Percentiles rank a stretch among this genome's conserved stretches.
Evolutionary conservation across 2,329 filamentous ascomycete genomes (phyloP).

Genomic region (Xylariaceae sp.): DNA sequence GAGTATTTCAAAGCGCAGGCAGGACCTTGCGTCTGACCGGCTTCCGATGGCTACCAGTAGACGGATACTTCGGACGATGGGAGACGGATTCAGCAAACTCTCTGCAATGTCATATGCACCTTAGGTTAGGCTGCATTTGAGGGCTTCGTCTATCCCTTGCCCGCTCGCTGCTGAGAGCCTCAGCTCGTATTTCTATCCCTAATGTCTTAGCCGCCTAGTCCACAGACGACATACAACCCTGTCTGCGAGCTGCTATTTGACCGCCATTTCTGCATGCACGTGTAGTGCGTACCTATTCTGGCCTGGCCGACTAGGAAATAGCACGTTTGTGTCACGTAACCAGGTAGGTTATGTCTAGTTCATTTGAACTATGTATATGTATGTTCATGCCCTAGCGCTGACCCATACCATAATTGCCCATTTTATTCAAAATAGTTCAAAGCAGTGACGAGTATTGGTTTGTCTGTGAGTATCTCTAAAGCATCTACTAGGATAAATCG

Average conservation of each 20-base stretch:
- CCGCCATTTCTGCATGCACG: conserved; percentile 22
- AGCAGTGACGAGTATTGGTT: too few species aligned
- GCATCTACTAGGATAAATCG: conserved; percentile 3
- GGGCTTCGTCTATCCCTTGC: conserved; percentile 7
- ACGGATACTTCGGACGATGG: conserved; percentile 7
- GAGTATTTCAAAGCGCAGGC: background rate
- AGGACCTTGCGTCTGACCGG: background rate
- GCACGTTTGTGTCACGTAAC: too few species aligned
- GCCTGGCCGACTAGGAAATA: too few species aligned
- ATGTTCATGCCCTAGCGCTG: too few species aligned
- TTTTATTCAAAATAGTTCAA: too few species aligned
- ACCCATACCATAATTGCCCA: too few species aligned
- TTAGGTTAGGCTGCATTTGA: conserved; percentile 11
- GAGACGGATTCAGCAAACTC: conserved; percentile 10
- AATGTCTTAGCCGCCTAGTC: conserved; percentile 16
- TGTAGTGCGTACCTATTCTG: conserved; percentile 9
- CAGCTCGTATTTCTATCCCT: conserved; percentile 26
- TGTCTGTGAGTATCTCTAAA: background rate
- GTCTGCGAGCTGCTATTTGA: conserved; percentile 20
- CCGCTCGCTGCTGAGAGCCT: conserved; percentile 17
- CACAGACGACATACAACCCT: conserved; percentile 17
- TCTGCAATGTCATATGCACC: conserved; percentile 13
- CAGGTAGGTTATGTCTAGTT: too few species aligned
- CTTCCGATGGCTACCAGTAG: background rate
- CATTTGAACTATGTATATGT: too few species aligned